A percentile compares a stretch with the other conserved stretches of the same genome.
Evolutionary conservation across 2,329 filamentous ascomycete species (phyloP).

Genomic region (Paraphaeosphaeria minitans): DNA sequence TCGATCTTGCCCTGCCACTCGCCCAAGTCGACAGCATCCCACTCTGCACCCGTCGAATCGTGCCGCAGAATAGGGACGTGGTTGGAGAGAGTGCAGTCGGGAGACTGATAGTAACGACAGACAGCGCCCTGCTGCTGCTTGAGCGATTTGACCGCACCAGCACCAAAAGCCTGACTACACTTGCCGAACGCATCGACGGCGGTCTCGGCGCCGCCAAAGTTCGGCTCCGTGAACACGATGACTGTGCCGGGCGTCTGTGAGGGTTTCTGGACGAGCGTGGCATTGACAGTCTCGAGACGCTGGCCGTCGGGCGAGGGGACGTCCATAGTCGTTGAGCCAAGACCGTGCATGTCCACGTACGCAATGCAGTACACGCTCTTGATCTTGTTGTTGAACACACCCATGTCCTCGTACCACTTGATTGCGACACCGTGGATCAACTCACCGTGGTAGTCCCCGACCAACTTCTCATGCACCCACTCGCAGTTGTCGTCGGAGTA

Average conservation of each 20-base stretch:
- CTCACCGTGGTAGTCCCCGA: not conserved
- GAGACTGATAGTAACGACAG: constrained; percentile 5
- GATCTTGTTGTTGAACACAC: not conserved
- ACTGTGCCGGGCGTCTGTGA: not conserved
- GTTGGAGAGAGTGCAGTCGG: not conserved
- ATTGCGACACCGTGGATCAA: not conserved
- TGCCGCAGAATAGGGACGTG: not conserved
- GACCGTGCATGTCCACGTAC: not conserved
- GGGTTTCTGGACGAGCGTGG: not conserved
- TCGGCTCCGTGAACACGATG: not conserved
- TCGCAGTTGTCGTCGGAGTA: not conserved
- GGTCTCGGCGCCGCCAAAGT: not conserved
- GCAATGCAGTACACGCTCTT: not conserved
- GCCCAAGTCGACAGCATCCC: not conserved
- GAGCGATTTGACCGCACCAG: constrained; percentile 1
- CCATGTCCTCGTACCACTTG: not conserved
- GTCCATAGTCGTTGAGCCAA: not conserved
- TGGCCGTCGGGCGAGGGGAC: no score
- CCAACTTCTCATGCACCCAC: not conserved
- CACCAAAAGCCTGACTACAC: constrained; percentile 1
- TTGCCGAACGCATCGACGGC: not conserved
- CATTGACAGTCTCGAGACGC: not conserved
- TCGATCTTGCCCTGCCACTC: constrained; percentile 2
- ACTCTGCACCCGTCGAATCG: not conserved
- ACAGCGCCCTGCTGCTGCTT: constrained; percentile 6